Evolutionary conservation across 495 filamentous ascomycete species (phyloP).

Genomic region (Neurospora sp.): DNA sequence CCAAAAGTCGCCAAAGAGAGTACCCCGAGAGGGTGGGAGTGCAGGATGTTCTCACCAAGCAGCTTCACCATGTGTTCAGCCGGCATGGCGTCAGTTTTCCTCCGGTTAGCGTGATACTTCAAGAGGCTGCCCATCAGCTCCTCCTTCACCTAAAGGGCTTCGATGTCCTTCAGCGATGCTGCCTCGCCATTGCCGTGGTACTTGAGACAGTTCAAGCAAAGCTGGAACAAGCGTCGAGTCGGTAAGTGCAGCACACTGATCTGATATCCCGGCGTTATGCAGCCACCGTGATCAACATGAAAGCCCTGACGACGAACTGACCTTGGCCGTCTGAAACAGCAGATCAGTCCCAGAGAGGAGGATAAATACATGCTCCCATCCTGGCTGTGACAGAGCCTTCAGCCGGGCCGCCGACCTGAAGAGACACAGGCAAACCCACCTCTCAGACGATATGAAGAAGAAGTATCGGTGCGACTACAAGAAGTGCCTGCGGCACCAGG

Average conservation of each 20-base stretch:
- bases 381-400: slow-evolving; percentile 27
- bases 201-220: not conserved
- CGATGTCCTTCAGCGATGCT: slow-evolving; percentile 4
- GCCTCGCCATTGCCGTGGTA: slow-evolving; percentile 3
- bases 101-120: not conserved
- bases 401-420: slow-evolving; percentile 38
- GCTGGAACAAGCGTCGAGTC: not conserved
- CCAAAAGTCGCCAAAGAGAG: not conserved
- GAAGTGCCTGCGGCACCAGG: slow-evolving; percentile 24
- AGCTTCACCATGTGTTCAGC: not conserved
- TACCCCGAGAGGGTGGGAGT: slow-evolving; percentile 4
- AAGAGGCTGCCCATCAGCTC: slow-evolving; percentile 15
- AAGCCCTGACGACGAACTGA: not conserved
- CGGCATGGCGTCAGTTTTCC: not conserved
- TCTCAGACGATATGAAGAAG: slow-evolving; percentile 21
- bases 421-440: slow-evolving; percentile 34
- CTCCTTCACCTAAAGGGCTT: slow-evolving; percentile 5
- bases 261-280: not conserved
- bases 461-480: slow-evolving; percentile 33
- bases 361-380: slow-evolving; percentile 18
- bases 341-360: not conserved
- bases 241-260: not conserved
- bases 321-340: not conserved
- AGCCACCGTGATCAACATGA: not conserved
- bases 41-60: slow-evolving; percentile 2